phyloP scores from a whole-genome alignment of 2,329 filamentous ascomycete genomes.

The Penicillium sp. region DNA sequence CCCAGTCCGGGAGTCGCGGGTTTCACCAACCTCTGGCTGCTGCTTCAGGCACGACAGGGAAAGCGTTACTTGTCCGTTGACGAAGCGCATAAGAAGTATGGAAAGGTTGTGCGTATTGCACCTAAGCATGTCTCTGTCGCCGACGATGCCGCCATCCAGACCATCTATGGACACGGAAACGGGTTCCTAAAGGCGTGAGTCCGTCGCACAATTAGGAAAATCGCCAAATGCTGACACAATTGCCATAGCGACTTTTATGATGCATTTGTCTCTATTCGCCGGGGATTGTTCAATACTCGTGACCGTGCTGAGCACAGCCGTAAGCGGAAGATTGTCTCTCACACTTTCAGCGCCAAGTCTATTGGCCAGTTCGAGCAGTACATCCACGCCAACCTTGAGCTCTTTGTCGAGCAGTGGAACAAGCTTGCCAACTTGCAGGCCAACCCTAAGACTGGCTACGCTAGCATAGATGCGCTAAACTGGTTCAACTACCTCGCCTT shows the following conservation, averaged over 20 bases:
- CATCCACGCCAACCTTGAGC: slow-evolving; percentile 74
- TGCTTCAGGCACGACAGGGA: slow-evolving; percentile 65
- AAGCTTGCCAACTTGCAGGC: slow-evolving; percentile 53
- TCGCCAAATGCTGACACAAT: not conserved
- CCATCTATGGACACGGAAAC: slow-evolving; percentile 78
- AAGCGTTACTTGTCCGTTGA: slow-evolving; percentile 66
- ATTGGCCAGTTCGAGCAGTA: slow-evolving; percentile 85
- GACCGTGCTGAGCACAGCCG: slow-evolving; percentile 78
- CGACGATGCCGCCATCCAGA: slow-evolving; percentile 71
- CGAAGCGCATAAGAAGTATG: slow-evolving; percentile 69
- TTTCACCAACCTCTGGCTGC: slow-evolving; percentile 79
- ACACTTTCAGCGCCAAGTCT: slow-evolving; percentile 81
- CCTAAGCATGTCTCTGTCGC: slow-evolving; percentile 82
- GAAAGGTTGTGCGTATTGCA: slow-evolving; percentile 76
- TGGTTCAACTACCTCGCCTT: slow-evolving; percentile 75
- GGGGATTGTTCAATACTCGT: slow-evolving; percentile 88
- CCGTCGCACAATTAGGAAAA: no score
- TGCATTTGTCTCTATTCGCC: slow-evolving; percentile 81
- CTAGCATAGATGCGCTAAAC: slow-evolving; percentile 69
- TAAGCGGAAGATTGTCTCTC: slow-evolving; percentile 84
- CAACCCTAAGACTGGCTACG: slow-evolving; percentile 53
- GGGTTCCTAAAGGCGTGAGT: slow-evolving; percentile 69
- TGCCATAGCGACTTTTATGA: slow-evolving; percentile 75
- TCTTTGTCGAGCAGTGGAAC: slow-evolving; percentile 73
- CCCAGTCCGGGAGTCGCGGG: slow-evolving; percentile 56